These are phyloP conservation scores for Pholiota microspora DNA, from an alignment of 768 basidiomycete genomes.

Conservation along the genomic window DNA sequence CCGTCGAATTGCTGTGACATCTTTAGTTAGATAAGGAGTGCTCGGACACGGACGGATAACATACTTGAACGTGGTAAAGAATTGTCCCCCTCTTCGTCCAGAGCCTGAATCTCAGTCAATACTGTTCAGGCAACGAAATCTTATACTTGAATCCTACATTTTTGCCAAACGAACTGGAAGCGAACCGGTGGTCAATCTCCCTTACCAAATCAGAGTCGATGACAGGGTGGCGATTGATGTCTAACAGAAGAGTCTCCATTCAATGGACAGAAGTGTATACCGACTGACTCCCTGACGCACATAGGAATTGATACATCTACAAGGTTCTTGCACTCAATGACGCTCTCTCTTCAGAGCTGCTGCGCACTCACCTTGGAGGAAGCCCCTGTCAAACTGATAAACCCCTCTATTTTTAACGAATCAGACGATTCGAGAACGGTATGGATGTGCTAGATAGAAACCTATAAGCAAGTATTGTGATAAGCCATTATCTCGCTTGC, in stretches of 20 bases:
- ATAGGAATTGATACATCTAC: slow-evolving; percentile 85
- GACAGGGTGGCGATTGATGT: slow-evolving; percentile 77
- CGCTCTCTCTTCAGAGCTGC: neutral
- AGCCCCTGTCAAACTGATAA: slow-evolving; percentile 79
- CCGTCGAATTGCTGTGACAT: slow-evolving; percentile 50
- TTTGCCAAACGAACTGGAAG: slow-evolving; percentile 69
- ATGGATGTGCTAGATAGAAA: slow-evolving; percentile 58
- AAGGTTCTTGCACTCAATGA: slow-evolving; percentile 18
- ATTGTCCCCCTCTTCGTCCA: slow-evolving; percentile 61
- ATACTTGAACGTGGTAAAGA: slow-evolving; percentile 43
- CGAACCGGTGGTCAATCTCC: slow-evolving; percentile 63
- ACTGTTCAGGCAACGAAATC: neutral
- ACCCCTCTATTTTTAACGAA: slow-evolving; percentile 66
- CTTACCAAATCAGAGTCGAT: slow-evolving; percentile 65
- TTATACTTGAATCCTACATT: slow-evolving; percentile 43
- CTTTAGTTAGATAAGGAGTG: slow-evolving; percentile 15
- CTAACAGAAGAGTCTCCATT: slow-evolving; percentile 34
- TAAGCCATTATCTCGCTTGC: slow-evolving; percentile 15
- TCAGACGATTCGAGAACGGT: slow-evolving; percentile 51
- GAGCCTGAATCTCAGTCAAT: slow-evolving; percentile 43
- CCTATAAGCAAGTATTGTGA: neutral
- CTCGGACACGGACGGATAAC: slow-evolving; percentile 9
- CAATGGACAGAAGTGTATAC: slow-evolving; percentile 7
- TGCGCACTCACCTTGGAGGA: slow-evolving; percentile 57
- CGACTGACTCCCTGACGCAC: slow-evolving; percentile 39